These are phyloP conservation scores for Apiospora hydei DNA, from an alignment of 2,329 filamentous ascomycete genomes.

Conservation along the genomic window DNA sequence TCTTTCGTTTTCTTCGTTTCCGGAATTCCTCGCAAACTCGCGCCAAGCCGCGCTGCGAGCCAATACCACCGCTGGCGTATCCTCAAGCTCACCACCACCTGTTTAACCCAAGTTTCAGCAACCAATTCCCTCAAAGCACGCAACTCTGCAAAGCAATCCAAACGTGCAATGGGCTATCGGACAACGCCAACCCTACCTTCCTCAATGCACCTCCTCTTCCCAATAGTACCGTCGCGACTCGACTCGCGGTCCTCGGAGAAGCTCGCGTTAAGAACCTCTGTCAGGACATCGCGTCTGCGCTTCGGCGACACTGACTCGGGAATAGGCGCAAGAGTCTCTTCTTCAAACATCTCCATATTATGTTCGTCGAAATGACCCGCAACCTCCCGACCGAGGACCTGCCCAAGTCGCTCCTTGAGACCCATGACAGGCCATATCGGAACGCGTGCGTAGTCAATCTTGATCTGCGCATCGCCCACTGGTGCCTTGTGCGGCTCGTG, in stretches of 20 bases:
- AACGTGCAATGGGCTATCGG: conserved; percentile 29
- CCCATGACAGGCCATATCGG: conserved; percentile 63
- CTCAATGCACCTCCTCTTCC: conserved; percentile 38
- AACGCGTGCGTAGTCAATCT: conserved; percentile 56
- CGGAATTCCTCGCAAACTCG: conserved; percentile 8
- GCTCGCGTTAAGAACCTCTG: conserved; percentile 41
- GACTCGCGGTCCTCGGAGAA: conserved; percentile 41
- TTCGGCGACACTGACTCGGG: conserved; percentile 32
- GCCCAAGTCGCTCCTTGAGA: conserved; percentile 61
- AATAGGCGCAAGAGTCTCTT: conserved; percentile 27
- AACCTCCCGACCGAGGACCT: conserved; percentile 59
- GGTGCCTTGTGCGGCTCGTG: conserved; percentile 54
- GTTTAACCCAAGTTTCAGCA: conserved; percentile 22
- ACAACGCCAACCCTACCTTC: conserved; percentile 40
- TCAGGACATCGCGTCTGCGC: conserved; percentile 37
- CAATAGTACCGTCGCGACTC: conserved; percentile 31
- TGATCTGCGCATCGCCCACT: conserved; percentile 45
- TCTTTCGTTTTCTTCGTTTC: conserved; percentile 21
- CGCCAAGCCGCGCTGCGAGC: conserved; percentile 21
- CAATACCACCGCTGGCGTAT: conserved; percentile 8
- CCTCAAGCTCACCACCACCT: conserved; percentile 19
- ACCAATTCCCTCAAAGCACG: conserved; percentile 16
- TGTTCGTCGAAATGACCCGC: conserved; percentile 52
- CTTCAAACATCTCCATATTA: conserved; percentile 55
- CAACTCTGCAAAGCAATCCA: background rate